Conservation (phyloP, 2,329 filamentous ascomycete genomes). For the Penicillium sp. region DNA sequence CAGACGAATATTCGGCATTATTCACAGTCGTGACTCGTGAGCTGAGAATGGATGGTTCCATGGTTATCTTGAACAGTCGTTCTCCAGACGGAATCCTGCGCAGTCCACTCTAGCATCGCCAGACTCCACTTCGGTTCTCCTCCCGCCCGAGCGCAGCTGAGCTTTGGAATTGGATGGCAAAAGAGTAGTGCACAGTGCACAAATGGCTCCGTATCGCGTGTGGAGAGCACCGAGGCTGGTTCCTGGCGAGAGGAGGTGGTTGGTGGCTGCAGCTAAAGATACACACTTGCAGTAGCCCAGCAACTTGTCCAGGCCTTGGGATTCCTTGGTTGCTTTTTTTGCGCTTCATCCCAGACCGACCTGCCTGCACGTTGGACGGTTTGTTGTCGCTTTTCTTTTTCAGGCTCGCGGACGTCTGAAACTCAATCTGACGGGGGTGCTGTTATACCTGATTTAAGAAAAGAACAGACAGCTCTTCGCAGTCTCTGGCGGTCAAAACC, state of each 20-base stretch:
- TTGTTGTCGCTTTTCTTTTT: constrained; percentile 10
- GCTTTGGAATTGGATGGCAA: neutral
- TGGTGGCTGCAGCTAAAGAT: constrained; percentile 23
- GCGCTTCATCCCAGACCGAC: constrained; percentile 2
- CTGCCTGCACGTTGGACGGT: constrained; percentile 2
- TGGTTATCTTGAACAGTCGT: constrained; percentile 26
- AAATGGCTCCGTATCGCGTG: neutral
- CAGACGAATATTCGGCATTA: neutral
- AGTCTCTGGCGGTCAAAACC: neutral
- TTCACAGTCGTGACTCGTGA: neutral
- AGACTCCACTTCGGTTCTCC: constrained; percentile 3
- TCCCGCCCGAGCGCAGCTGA: neutral
- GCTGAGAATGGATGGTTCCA: constrained; percentile 14
- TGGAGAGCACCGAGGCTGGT: constrained; percentile 10
- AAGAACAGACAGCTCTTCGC: neutral
- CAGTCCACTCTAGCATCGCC: constrained; percentile 9
- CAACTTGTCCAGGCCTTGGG: constrained; percentile 18
- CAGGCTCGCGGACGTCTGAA: neutral
- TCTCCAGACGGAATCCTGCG: constrained; percentile 17
- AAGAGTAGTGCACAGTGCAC: too few species aligned
- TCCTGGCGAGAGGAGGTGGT: constrained; percentile 14
- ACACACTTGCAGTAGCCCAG: constrained; percentile 28
- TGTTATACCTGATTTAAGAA: neutral
- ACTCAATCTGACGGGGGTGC: neutral
- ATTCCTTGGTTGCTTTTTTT: neutral